Conservation (phyloP, 441 rosid species). For the Corymbia calophylla region DNA sequence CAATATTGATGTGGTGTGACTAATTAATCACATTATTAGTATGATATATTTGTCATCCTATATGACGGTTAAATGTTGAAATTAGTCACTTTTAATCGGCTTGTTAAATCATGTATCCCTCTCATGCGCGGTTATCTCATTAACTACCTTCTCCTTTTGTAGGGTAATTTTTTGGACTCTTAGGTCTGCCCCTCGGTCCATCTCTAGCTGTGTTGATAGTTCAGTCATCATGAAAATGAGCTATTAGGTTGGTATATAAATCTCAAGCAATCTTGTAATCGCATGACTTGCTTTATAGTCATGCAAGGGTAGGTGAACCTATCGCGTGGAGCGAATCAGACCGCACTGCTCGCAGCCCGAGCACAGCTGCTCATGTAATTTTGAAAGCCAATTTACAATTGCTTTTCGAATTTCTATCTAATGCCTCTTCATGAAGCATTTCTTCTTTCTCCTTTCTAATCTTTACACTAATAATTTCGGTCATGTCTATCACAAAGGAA, state of each 20-base stretch:
- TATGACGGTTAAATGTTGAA: accelerated
- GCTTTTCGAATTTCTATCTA: not conserved
- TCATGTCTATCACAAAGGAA: not conserved
- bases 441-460: not conserved
- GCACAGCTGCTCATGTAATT: not conserved
- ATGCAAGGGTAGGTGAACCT: not conserved
- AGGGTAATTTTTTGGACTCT: not conserved
- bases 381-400: not conserved
- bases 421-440: not conserved
- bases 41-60: not conserved
- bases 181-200: not conserved
- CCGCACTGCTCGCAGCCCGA: not conserved
- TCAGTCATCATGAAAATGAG: not conserved
- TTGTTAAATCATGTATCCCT: not conserved
- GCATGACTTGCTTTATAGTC: not conserved
- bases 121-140: no score
- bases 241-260: not conserved
- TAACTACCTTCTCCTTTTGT: no score
- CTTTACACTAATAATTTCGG: not conserved
- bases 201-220: not conserved
- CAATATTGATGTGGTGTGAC: not conserved
- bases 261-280: not conserved
- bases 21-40: no score
- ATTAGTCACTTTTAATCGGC: not conserved
- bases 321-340: not conserved